Percentiles rank a stretch among this genome's conserved stretches.
Evolutionary conservation across 345 rosid species (phyloP).

Genomic region (Jatropha curcas): DNA sequence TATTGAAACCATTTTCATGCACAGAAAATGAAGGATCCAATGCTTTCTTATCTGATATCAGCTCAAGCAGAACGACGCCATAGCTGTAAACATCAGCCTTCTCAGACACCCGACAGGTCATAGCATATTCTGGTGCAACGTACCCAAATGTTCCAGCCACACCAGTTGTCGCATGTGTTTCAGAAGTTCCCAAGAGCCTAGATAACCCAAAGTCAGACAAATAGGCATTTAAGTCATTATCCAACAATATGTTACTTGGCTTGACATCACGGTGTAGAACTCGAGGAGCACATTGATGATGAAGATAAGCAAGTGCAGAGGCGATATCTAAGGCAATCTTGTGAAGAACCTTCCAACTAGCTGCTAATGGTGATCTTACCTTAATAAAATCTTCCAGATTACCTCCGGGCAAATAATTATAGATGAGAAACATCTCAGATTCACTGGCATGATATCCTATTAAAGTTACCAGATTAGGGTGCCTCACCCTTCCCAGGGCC

Average conservation of each 20-base stretch:
- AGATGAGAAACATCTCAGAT: constrained; percentile 38
- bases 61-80: constrained; percentile 44
- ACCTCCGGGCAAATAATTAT: constrained; percentile 42
- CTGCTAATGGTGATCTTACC: constrained; percentile 26
- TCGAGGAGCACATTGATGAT: constrained; percentile 32
- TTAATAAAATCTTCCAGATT: constrained; percentile 38
- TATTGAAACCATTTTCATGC: constrained; percentile 37
- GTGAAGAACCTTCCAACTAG: constrained; percentile 38
- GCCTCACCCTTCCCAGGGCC: constrained; percentile 36
- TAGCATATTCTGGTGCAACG: constrained; percentile 34
- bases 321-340: constrained; percentile 42
- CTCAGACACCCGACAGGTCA: constrained; percentile 40
- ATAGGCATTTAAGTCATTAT: constrained; percentile 36
- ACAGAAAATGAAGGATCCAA: constrained; percentile 42
- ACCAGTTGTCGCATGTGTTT: constrained; percentile 40
- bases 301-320: constrained; percentile 36
- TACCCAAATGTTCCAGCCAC: constrained; percentile 42
- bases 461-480: constrained; percentile 40
- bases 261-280: constrained; percentile 45
- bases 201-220: constrained; percentile 42
- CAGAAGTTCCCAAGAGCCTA: constrained; percentile 39
- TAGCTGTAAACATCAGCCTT: constrained; percentile 44
- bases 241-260: constrained; percentile 40
- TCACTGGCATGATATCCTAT: constrained; percentile 44
- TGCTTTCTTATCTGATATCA: constrained; percentile 37